Evolutionary conservation across 306 rosid genomes (phyloP), one percentile per base, ranked within the genome.

Genomic region (Begonia masoniana): DNA sequence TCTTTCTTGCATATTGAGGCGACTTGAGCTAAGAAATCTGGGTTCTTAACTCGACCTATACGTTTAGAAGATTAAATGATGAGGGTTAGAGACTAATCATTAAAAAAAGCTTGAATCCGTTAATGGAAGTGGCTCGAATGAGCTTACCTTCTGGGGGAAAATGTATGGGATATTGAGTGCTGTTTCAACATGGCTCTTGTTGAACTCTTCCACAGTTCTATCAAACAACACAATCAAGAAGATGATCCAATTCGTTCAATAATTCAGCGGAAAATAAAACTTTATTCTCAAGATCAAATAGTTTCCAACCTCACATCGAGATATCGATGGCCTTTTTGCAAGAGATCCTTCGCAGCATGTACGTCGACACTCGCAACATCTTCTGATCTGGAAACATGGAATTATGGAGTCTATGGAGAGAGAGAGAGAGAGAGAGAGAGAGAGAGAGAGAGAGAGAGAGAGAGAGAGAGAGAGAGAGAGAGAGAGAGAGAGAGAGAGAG

Each of bases 81-180:
- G 19, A 17, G 19, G 19, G 19, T 17, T 17, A 17, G 19, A 17
- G 19, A 17, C 1, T 17, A 17, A 17, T 17, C 19, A 0, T 17
- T 17, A 17, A 1, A 17, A 17, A 17, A 17, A 17, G 19, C 19
- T 17, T 17, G 19, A 17, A 17, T 17, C 19, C 1, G 19, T 17
- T 17, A 1, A 17, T 17, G 19, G 19, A 17, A 17, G 19, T 17
- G 19, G 19, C 19, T 17, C 9, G 17, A 17, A 45, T 59, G 9
- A 12, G 46, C 9, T 42, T 68, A 69, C 79, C 83, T 57, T 77
- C 61, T 54, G 62, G 47, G 7, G 76, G 69, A 77, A 63, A 79
- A 77, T 70, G 76, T 69, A 77, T 50, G 83, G 79, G 47, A 73
- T 62, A 39, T 77, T 77, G 11, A 70, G 2, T 15, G 83, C 76